A percentile compares a stretch with the other conserved stretches of the same genome.
Conservation (phyloP, 257 asterid genomes). For the Penstemon eatonii region DNA sequence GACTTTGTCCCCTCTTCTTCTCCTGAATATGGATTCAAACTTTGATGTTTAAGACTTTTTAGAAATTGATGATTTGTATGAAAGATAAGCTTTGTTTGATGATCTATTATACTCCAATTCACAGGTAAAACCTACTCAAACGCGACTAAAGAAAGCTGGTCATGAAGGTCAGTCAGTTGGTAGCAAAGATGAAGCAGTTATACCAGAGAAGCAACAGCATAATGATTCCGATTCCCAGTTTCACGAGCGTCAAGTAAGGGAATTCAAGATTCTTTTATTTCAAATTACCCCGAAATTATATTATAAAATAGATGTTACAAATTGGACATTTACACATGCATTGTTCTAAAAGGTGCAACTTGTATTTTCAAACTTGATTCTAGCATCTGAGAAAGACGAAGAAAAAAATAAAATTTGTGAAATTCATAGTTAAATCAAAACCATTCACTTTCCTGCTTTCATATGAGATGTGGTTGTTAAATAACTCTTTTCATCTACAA, state of each 20-base stretch:
- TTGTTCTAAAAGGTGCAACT: background rate
- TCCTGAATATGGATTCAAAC: background rate
- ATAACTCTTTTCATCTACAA: background rate
- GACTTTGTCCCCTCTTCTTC: background rate
- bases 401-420: background rate
- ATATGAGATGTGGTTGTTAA: constrained; percentile 3
- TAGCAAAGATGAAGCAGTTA: constrained; percentile 51
- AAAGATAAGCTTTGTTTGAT: background rate
- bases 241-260: constrained; percentile 51
- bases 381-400: background rate
- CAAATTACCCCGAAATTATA: background rate
- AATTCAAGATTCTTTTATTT: constrained; percentile 3
- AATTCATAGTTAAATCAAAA: background rate
- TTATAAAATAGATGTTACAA: background rate
- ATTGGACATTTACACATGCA: background rate
- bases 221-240: constrained; percentile 42
- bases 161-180: constrained; percentile 50
- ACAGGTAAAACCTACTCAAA: constrained; percentile 58
- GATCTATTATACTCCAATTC: background rate
- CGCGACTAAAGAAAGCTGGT: constrained; percentile 52
- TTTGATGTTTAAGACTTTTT: background rate
- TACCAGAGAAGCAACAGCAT: constrained; percentile 41
- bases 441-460: background rate
- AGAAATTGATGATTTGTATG: constrained; percentile 21
- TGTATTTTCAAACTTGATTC: background rate